phyloP scores from a whole-genome alignment of 768 basidiomycete genomes.

The Gymnopilus dilepis region DNA sequence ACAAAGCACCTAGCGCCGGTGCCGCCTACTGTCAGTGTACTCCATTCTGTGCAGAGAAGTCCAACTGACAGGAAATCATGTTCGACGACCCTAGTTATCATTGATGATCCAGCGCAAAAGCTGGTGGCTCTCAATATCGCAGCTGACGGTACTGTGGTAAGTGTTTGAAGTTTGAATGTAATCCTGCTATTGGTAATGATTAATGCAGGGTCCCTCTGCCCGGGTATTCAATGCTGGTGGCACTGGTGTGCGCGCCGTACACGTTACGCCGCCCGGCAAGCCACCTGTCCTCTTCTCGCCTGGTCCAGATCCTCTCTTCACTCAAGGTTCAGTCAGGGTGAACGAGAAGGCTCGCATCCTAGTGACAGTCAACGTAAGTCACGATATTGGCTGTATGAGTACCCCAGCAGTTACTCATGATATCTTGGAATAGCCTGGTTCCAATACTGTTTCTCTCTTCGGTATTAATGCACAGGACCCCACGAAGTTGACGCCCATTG shows the following conservation, averaged over 20 bases:
- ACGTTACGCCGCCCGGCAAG: neutral
- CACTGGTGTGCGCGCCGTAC: neutral
- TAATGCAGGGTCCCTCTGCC: neutral
- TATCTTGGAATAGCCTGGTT: conserved; percentile 45
- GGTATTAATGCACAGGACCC: conserved; percentile 48
- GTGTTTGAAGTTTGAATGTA: no score
- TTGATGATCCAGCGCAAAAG: neutral
- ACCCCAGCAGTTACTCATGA: no score
- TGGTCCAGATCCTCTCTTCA: conserved; percentile 15
- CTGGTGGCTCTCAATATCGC: neutral
- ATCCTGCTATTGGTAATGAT: no score
- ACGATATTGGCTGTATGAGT: no score
- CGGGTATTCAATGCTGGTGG: neutral
- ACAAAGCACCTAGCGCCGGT: neutral
- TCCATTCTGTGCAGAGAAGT: neutral
- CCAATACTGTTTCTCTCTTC: conserved; percentile 48
- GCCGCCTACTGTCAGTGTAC: neutral
- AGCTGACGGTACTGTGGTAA: neutral
- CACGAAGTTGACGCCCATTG: conserved; percentile 44
- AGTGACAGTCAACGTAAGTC: conserved; percentile 8
- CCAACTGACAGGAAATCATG: neutral
- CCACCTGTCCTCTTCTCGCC: neutral
- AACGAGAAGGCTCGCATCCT: conserved; percentile 9
- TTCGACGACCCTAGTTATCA: neutral
- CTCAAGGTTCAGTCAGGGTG: conserved; percentile 13